Percentiles rank a stretch among this genome's conserved stretches.
phyloP scores from a whole-genome alignment of 805 yeast genomes.

The Suhomyces sp. region DNA sequence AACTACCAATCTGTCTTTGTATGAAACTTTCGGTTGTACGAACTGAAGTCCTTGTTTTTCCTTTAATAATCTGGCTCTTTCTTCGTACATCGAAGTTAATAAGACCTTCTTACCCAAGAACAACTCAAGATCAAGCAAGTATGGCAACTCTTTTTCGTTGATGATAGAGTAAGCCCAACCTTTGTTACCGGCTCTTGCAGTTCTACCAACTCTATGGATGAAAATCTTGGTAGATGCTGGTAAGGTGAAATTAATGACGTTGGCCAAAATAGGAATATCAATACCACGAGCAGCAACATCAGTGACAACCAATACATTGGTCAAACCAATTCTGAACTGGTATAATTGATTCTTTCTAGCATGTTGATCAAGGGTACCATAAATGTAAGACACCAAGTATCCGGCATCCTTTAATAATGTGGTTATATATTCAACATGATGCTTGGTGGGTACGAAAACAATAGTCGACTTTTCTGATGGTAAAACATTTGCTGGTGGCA shows the following conservation, averaged over 20 bases:
- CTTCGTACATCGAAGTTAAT: conserved; percentile 66
- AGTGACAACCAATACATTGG: conserved; percentile 89
- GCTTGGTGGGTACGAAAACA: conserved; percentile 93
- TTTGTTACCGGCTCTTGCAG: conserved; percentile 97
- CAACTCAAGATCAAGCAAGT: conserved; percentile 83
- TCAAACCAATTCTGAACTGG: conserved; percentile 80
- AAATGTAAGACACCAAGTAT: conserved; percentile 83
- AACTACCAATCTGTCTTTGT: conserved; percentile 72
- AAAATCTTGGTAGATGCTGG: conserved; percentile 93
- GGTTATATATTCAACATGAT: conserved; percentile 92
- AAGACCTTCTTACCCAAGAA: conserved; percentile 83
- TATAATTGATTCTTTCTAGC: conserved; percentile 89
- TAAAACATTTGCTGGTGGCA: conserved; percentile 78
- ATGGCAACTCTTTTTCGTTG: conserved; percentile 83
- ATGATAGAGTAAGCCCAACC: conserved; percentile 98
- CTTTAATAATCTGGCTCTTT: conserved; percentile 53
- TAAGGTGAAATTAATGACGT: conserved; percentile 86
- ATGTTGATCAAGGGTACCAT: conserved; percentile 92
- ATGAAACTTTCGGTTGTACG: conserved; percentile 61
- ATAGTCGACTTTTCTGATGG: conserved; percentile 88
- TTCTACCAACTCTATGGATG: conserved; percentile 97
- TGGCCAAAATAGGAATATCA: conserved; percentile 94
- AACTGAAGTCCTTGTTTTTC: conserved; percentile 43
- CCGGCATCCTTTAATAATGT: conserved; percentile 72
- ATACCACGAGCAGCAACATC: conserved; percentile 99